Evolutionary conservation across 1,139 yeast species (phyloP).

Genomic region (Yamadazyma mexicana): DNA sequence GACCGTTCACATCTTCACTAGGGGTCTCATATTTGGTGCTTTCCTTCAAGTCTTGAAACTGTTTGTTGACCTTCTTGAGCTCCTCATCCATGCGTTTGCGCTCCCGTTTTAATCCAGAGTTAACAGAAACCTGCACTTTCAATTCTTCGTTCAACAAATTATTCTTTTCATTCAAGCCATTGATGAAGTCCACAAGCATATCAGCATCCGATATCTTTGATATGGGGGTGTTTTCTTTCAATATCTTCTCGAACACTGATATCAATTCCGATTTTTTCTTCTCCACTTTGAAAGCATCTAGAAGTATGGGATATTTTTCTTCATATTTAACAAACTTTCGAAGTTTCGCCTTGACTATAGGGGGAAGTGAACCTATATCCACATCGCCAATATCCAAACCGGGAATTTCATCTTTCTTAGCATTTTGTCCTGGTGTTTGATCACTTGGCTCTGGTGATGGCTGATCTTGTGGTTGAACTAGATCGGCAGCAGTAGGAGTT

Average conservation of each 20-base stretch:
- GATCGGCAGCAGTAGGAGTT: constrained; percentile 46
- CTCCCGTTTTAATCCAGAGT: constrained; percentile 17
- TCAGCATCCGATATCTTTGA: constrained; percentile 72
- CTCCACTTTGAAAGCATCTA: constrained; percentile 83
- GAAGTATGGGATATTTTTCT: constrained; percentile 77
- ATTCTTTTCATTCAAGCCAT: constrained; percentile 62
- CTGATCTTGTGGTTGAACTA: constrained; percentile 51
- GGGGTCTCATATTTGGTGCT: constrained; percentile 4
- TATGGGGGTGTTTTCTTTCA: constrained; percentile 81
- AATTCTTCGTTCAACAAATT: constrained; percentile 57
- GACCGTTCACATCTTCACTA: constrained; percentile 1
- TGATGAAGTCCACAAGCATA: constrained; percentile 66
- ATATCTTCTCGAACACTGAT: constrained; percentile 63
- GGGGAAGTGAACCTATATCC: constrained; percentile 47
- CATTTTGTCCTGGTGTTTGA: neutral
- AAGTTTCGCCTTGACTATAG: constrained; percentile 59
- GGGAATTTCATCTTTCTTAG: constrained; percentile 1
- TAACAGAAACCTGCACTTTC: constrained; percentile 22
- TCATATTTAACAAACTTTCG: constrained; percentile 85
- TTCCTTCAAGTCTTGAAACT: constrained; percentile 5
- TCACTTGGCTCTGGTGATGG: constrained; percentile 5
- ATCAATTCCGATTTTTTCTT: constrained; percentile 67
- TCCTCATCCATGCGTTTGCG: constrained; percentile 16
- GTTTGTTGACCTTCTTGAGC: constrained; percentile 13
- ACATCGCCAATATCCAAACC: constrained; percentile 15